Conservation (phyloP, 192 early-diverging fungal species). For the Pilobolus umbonatus region DNA sequence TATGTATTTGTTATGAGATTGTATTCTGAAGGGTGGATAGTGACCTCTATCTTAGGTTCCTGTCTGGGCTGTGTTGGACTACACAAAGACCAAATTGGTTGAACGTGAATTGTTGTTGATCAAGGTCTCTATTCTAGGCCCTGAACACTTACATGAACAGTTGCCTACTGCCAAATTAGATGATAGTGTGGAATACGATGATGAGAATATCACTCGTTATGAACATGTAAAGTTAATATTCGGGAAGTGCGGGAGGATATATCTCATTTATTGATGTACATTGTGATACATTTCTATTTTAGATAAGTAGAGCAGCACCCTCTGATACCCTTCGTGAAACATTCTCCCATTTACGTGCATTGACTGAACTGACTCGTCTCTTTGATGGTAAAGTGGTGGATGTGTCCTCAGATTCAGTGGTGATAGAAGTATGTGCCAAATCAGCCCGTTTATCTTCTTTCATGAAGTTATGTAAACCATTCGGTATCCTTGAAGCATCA, state of each 20-base stretch:
- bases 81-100: conserved; percentile 80
- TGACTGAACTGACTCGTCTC: conserved; percentile 74
- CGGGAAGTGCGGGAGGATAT: conserved; percentile 5
- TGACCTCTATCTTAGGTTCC: conserved; percentile 44
- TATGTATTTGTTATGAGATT: conserved; percentile 29
- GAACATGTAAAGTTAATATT: conserved; percentile 16
- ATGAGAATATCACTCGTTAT: conserved; percentile 6
- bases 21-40: neutral
- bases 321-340: conserved; percentile 45
- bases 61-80: conserved; percentile 97
- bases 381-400: conserved; percentile 89
- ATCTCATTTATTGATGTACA: neutral
- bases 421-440: conserved; percentile 85
- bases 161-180: conserved; percentile 28
- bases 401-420: conserved; percentile 72
- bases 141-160: conserved; percentile 56
- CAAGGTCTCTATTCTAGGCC: conserved; percentile 81
- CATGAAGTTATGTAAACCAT: conserved; percentile 87
- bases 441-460: conserved; percentile 85
- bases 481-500: conserved; percentile 90
- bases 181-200: conserved; percentile 14
- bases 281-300: neutral
- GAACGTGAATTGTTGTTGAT: conserved; percentile 89
- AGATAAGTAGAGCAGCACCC: conserved; percentile 6
- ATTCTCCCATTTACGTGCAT: conserved; percentile 60